Base-by-base conservation (phyloP, 2,329 filamentous ascomycete species). In the Colletotrichum higginsianum region DNA sequence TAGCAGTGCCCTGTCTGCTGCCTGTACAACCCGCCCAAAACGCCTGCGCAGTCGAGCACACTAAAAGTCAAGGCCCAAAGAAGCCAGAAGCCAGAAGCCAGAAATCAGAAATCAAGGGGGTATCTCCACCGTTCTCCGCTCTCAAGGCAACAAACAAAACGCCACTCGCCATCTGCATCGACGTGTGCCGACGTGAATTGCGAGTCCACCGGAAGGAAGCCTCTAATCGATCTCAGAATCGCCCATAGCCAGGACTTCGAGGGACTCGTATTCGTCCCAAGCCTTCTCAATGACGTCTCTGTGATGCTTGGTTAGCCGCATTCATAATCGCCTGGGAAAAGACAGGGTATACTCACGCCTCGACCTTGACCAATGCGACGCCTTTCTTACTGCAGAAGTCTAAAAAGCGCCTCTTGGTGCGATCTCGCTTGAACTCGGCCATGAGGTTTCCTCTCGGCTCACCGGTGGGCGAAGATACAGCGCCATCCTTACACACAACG, bases 321-420 rank as follows among this genome's bases (percentile, higher is more conserved):
- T 35, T n/a, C 1, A 53, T 35, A 1, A 40, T 46, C n/a, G 11
- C 16, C 7, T 4, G 49, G 18, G 8, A 38, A 15, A 23, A 12
- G 53, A 15, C 3, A 2, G 15, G 15, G 9, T 38, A 40, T 18
- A 80, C 86, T 80, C 76, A 89, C 87, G 73, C 72, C 13, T 79
- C 77, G 1, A 78, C 79, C 74, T 84, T 83, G 2, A 81, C 76
- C 57, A 88, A 72, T 52, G 76, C 79, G 8, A 89, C 76, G 0
- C 82, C 82, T 78, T 83, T 84, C 73, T 81, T 82, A 69, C 81
- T 80, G 49, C 85, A 81, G 68, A 89, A 87, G 23, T 77, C 75
- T 57, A 90, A 76, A 73, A 90, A 88, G 2, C 88, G 82, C 67
- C 82, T 80, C 80, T 88, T 86, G 6, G 88, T 89, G 23, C 86